Evolutionary conservation across 495 filamentous ascomycete genomes (phyloP).

Genomic region (Xylaria bambusicola): DNA sequence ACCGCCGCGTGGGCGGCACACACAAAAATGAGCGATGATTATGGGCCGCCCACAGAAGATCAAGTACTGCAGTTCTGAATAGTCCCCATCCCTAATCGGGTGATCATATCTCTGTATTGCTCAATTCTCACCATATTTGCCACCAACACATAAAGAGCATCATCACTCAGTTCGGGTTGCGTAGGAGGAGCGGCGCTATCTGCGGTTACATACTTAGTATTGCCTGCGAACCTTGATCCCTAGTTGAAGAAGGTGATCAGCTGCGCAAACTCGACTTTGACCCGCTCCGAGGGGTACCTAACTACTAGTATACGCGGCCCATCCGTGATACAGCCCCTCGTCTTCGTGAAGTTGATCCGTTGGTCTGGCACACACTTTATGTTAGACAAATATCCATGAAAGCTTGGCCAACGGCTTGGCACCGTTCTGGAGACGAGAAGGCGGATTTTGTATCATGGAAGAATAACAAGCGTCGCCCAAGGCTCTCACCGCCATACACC

Average conservation of each 20-base stretch:
- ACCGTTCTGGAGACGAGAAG: neutral
- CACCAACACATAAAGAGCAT: neutral
- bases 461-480: neutral
- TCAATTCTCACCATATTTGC: slow-evolving; percentile 3
- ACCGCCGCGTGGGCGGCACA: too few species aligned
- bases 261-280: slow-evolving; percentile 7
- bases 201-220: too few species aligned
- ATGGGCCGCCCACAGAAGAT: too few species aligned
- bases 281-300: slow-evolving; percentile 10
- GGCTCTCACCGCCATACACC: neutral
- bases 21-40: too few species aligned
- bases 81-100: too few species aligned
- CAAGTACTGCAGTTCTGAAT: too few species aligned
- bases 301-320: neutral
- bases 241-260: neutral
- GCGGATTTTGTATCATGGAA: neutral
- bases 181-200: slow-evolving; percentile 14
- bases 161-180: neutral
- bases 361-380: slow-evolving; percentile 5
- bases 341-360: slow-evolving; percentile 16
- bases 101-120: slow-evolving; percentile 11
- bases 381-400: slow-evolving; percentile 9
- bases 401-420: slow-evolving; percentile 15
- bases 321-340: slow-evolving; percentile 13
- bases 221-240: neutral